Evolutionary conservation across 1,284 basidiomycete species (phyloP), one percentile per base, ranked within the genome.

Genomic region (Singerocomus rubriflavus): DNA sequence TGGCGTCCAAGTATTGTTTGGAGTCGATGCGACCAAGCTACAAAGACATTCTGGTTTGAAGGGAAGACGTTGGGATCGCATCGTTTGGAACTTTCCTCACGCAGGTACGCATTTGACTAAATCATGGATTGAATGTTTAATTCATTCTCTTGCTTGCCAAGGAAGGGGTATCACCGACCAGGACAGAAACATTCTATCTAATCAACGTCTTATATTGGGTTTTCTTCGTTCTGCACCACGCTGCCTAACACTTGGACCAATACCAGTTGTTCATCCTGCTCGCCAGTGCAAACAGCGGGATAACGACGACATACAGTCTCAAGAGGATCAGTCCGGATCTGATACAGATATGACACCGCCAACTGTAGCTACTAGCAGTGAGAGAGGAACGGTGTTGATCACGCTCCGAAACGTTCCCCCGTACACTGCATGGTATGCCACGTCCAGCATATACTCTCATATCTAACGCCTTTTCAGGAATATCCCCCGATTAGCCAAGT

Each of bases 51-150:
- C 78, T 14, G 61, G 67, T 9, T 68, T 89, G 42, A 85, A 83
- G 55, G 75, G 77, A 44, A 66, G 73, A 62, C 75, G 71, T 54
- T 87, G 90, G 81, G 87, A 93, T 74, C 76, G 82, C 70, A 81
- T 98, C 51, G 85, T 93, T 21, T 98, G 93, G 84, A 98, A 98
- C 66, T 99, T 98, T 62, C 96, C 96, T 45, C 96, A 99, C 74
- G 89, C 89, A 60, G 95, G 95, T 88, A 62, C 17, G 65, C 11
- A 14, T 14, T 40, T 12, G 30, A 13, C 36, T 25, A n/a, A 21
- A 21, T 21, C 21, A 33, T 4, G 6, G 2, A 30, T 10, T 11
- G 46, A 26, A n/a, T 16, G 21, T 46, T 29, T 50, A 8, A 30
- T 48, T 53, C 43, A 48, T 35, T 44, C 42, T 25, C 40, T 17